Base-by-base conservation (phyloP, 2,329 filamentous ascomycete species). In the Colletotrichum lentis region DNA sequence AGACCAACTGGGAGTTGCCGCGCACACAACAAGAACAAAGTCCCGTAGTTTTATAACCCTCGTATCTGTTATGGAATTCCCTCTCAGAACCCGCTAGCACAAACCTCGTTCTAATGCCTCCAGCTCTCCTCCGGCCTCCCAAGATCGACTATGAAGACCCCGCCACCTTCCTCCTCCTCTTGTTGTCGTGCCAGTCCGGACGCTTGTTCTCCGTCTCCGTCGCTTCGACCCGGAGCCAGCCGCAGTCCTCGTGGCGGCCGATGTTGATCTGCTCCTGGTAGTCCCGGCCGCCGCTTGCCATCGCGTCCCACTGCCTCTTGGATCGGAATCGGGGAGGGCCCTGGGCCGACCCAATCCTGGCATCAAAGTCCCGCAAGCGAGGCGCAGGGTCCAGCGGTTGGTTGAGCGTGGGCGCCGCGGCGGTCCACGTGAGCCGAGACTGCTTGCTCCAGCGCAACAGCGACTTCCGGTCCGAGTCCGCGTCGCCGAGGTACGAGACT, bases 351-450 rank as follows among this genome's bases (percentile, higher is more conserved):
- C 62, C 47, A 5, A 16, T 27, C 4, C 62, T 14, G 16, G 46
- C 47, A 3, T 44, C 41, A 27, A 41, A 60, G 20, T 22, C 4
- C 20, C 12, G 10, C 43, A 18, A 11, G 16, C 7, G 4, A 6
- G 55, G 52, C 43, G 35, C 41, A 18, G 61, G 35, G 10, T 62
- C 58, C 58, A 41, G 27, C 24, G 55, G 18, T 7, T 47, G 24
- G 7, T 27, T 16, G 18, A 8, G 6, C 16, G 2, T 11, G 24
- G 43, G 27, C 11, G 16, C 22, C 55, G 24, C 12, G 2, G 18
- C 16, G 10, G 6, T 35, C 41, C 55, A 59, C 2, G 18, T 39
- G 7, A 35, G 12, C 7, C 24, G 44, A 2, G 55, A 16, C 11
- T 6, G 27, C 10, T 22, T 20, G 18, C 4, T 24, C 8, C 41